A percentile compares a stretch with the other conserved stretches of the same genome.
Evolutionary conservation across 129 eudicot species (phyloP).

Genomic region (carrot (Daucus carota)): DNA sequence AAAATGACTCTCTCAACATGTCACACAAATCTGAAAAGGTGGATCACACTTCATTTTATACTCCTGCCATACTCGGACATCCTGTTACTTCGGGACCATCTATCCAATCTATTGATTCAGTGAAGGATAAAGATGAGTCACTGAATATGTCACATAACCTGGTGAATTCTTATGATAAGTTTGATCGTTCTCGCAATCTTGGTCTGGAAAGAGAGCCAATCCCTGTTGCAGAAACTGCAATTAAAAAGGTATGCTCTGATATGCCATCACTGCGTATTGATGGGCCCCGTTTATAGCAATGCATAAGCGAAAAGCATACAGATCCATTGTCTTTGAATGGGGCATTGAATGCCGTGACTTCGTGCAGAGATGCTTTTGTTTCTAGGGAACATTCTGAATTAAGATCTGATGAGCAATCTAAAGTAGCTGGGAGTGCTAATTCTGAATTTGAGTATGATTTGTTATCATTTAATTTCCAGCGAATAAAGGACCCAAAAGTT

Average conservation of each 20-base stretch:
- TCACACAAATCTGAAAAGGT: slow-evolving; percentile 14
- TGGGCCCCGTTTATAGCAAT: slow-evolving; percentile 24
- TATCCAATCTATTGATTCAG: slow-evolving; percentile 23
- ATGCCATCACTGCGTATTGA: slow-evolving; percentile 33
- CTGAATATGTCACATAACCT: not conserved
- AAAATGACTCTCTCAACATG: slow-evolving; percentile 11
- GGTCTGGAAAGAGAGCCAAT: slow-evolving; percentile 17
- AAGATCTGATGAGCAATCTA: slow-evolving; percentile 25
- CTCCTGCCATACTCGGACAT: slow-evolving; percentile 8
- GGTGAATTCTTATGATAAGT: slow-evolving; percentile 16
- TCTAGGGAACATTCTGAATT: slow-evolving; percentile 26
- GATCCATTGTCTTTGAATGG: slow-evolving; percentile 26
- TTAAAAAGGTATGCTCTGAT: slow-evolving; percentile 37
- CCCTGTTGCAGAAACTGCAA: slow-evolving; percentile 21
- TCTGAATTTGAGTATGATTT: slow-evolving; percentile 54
- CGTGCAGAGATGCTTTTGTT: slow-evolving; percentile 17
- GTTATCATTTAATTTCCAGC: slow-evolving; percentile 60
- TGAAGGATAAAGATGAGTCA: slow-evolving; percentile 22
- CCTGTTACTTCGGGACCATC: slow-evolving; percentile 14
- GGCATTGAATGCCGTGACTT: slow-evolving; percentile 15
- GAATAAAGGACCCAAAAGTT: slow-evolving; percentile 68
- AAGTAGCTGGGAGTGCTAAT: slow-evolving; percentile 23
- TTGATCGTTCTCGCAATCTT: slow-evolving; percentile 17
- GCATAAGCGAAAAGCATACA: slow-evolving; percentile 22
- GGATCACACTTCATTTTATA: slow-evolving; percentile 24